A percentile compares a stretch with the other conserved stretches of the same genome.
These are phyloP conservation scores for Mallotus nudiflorus DNA, from an alignment of 345 rosid species.

Conservation along the genomic window DNA sequence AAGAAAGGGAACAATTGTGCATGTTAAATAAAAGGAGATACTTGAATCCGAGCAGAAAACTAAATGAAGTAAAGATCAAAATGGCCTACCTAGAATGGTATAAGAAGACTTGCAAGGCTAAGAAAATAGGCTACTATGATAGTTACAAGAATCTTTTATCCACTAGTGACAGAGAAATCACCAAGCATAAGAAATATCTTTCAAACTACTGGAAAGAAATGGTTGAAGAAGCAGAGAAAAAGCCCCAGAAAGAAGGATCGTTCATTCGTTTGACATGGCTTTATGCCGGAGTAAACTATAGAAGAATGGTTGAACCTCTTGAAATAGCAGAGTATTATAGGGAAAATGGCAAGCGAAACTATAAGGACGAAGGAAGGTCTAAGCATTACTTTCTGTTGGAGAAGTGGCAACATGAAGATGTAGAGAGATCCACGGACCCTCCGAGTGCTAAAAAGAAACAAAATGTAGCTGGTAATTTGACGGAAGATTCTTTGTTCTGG, in stretches of 20 bases:
- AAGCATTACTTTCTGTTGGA: conserved; percentile 49
- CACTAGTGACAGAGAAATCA: neutral
- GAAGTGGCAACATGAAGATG: conserved; percentile 39
- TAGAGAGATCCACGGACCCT: neutral
- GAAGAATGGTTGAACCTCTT: conserved; percentile 77
- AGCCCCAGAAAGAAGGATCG: conserved; percentile 46
- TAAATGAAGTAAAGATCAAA: conserved; percentile 38
- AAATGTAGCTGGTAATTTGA: conserved; percentile 33
- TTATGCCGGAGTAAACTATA: conserved; percentile 47
- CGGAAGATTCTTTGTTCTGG: conserved; percentile 83
- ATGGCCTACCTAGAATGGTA: conserved; percentile 61
- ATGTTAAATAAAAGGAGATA: conserved; percentile 14
- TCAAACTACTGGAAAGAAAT: conserved; percentile 43
- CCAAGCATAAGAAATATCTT: conserved; percentile 29
- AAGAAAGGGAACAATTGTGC: conserved; percentile 19
- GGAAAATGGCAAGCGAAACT: conserved; percentile 23
- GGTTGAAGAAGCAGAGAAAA: conserved; percentile 51
- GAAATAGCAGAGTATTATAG: conserved; percentile 67
- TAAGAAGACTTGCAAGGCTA: conserved; percentile 43
- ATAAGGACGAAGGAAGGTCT: conserved; percentile 42
- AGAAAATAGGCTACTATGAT: conserved; percentile 59
- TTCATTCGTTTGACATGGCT: conserved; percentile 36
- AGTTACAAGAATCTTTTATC: conserved; percentile 31
- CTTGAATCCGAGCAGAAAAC: conserved; percentile 32
- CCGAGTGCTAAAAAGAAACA: conserved; percentile 1